Percentiles rank a stretch among this genome's conserved stretches.
Evolutionary conservation across 108 stramenopile species (phyloP).

Genomic region (Pseudonitzschia multistriata): DNA sequence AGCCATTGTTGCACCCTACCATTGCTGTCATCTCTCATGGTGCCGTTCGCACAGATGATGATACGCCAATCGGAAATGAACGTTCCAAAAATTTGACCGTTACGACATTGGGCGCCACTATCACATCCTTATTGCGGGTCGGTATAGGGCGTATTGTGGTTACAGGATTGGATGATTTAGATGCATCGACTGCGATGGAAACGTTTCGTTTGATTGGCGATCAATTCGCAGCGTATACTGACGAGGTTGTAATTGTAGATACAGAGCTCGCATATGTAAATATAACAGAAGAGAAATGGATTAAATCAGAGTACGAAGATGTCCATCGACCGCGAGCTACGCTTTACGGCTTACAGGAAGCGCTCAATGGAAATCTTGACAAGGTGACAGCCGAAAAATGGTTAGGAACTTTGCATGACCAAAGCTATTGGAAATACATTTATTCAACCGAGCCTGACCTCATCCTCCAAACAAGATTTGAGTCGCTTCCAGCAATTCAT

Average conservation of each 20-base stretch:
- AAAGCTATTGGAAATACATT: constrained; percentile 37
- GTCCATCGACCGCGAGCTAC: constrained; percentile 34
- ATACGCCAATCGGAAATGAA: not conserved
- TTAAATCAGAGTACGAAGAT: not conserved
- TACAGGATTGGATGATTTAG: constrained; percentile 25
- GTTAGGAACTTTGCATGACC: constrained; percentile 25
- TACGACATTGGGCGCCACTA: constrained; percentile 37
- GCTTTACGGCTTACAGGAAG: constrained; percentile 34
- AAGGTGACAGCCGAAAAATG: constrained; percentile 10
- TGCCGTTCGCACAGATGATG: not conserved
- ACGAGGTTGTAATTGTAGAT: not conserved
- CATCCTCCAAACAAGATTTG: constrained; percentile 30
- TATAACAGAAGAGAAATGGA: not conserved
- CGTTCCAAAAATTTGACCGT: constrained; percentile 2
- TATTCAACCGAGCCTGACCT: constrained; percentile 50
- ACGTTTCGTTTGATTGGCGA: not conserved
- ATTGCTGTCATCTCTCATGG: constrained; percentile 19
- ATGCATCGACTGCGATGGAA: constrained; percentile 8
- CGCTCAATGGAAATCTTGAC: constrained; percentile 16
- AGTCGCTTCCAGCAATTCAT: constrained; percentile 9
- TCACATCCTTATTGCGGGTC: constrained; percentile 28
- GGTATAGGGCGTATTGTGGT: constrained; percentile 44
- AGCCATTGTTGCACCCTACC: constrained; percentile 15
- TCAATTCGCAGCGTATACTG: not conserved
- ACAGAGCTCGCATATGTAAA: constrained; percentile 5